Conservation (phyloP, 371 early-diverging fungal genomes). For the Apophysomyces trapeziformis region DNA sequence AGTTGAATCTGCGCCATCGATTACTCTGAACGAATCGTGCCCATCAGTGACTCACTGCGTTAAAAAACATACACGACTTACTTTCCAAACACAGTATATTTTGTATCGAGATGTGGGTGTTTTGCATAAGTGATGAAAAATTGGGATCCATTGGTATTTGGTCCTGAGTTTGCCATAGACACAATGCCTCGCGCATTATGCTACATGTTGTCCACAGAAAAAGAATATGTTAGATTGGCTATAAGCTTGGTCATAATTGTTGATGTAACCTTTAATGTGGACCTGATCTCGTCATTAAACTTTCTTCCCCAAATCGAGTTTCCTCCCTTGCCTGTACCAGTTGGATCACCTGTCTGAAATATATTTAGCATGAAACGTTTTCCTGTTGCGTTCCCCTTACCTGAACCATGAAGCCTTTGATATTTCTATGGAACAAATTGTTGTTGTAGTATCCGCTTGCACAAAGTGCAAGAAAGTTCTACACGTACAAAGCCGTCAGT, state of each 20-base stretch:
- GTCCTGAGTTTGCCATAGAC: slow-evolving; percentile 95
- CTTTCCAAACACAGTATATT: slow-evolving; percentile 95
- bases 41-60: not conserved
- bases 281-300: slow-evolving; percentile 90
- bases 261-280: slow-evolving; percentile 74
- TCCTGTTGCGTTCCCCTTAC: slow-evolving; percentile 29
- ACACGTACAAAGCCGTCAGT: slow-evolving; percentile 5
- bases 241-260: not conserved
- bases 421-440: slow-evolving; percentile 84
- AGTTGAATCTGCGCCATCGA: slow-evolving; percentile 87
- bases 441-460: slow-evolving; percentile 93
- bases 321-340: slow-evolving; percentile 89
- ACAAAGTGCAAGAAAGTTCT: slow-evolving; percentile 96
- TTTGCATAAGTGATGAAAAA: slow-evolving; percentile 92
- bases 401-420: slow-evolving; percentile 92
- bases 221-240: not conserved
- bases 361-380: not conserved
- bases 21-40: slow-evolving; percentile 60
- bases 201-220: slow-evolving; percentile 33
- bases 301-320: slow-evolving; percentile 85
- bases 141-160: slow-evolving; percentile 89
- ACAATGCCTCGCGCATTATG: slow-evolving; percentile 90
- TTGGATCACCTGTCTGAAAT: slow-evolving; percentile 85
- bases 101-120: slow-evolving; percentile 86
- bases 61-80: slow-evolving; percentile 39